A percentile compares a stretch with the other conserved stretches of the same genome.
Evolutionary conservation across 768 basidiomycete species (phyloP).

Genomic region (Grammothele lineata): DNA sequence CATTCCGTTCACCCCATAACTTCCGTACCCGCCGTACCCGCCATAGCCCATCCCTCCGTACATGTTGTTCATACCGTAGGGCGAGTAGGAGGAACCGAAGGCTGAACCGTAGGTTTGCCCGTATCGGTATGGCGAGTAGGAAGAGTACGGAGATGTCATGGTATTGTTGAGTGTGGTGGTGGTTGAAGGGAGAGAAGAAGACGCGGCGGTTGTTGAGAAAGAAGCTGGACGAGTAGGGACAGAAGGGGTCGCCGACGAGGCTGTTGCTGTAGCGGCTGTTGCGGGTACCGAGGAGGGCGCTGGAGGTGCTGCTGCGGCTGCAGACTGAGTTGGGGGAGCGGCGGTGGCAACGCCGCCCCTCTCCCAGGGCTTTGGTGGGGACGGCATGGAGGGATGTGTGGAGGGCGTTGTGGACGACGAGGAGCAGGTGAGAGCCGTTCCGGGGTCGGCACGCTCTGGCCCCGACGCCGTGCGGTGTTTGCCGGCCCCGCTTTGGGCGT

Average conservation of each 20-base stretch:
- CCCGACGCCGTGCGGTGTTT: no score
- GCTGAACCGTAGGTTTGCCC: conserved; percentile 11
- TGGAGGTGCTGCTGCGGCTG: conserved; percentile 22
- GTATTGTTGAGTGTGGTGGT: conserved; percentile 20
- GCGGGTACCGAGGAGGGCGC: no score
- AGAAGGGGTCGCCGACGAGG: conserved; percentile 29
- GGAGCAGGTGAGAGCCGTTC: background rate
- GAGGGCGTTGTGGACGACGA: conserved; percentile 8
- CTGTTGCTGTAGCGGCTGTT: conserved; percentile 12
- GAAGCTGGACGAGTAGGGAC: conserved; percentile 64
- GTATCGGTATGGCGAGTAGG: conserved; percentile 42
- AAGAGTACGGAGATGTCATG: conserved; percentile 36
- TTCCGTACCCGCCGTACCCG: conserved; percentile 37
- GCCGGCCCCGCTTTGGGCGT: no score
- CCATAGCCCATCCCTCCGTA: conserved; percentile 41
- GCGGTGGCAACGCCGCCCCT: conserved; percentile 41
- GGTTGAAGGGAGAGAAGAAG: conserved; percentile 28
- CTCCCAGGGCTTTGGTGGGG: conserved; percentile 92
- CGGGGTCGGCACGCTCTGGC: background rate
- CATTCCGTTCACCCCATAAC: conserved; percentile 28
- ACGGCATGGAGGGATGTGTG: conserved; percentile 47
- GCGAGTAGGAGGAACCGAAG: conserved; percentile 33
- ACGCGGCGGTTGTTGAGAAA: conserved; percentile 27
- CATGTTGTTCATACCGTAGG: conserved; percentile 38
- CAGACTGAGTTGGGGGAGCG: conserved; percentile 25